Evolutionary conservation across 2,329 filamentous ascomycete genomes (phyloP), one percentile per base, ranked within the genome.

Genomic region (Clonostachys rhizophaga): DNA sequence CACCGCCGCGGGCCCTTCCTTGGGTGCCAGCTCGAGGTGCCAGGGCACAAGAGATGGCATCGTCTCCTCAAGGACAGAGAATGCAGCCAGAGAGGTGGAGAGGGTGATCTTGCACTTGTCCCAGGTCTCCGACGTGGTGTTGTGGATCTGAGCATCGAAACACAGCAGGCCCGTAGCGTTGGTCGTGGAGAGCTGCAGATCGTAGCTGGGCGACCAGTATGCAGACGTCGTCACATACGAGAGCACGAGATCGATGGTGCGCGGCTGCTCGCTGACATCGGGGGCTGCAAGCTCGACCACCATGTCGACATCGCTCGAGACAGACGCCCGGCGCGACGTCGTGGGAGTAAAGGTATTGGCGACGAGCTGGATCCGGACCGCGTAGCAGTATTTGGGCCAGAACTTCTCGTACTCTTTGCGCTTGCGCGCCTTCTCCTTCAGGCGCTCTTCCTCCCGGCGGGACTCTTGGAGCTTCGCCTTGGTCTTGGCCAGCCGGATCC

Each of bases 61-160:
- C 12, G 63, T 62, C 49, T 84, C 77, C 20, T 76, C 70, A 3
- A 84, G 64, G 2, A 75, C 75, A 2, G 76, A 71, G 46, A 79
- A 82, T 6, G 72, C 72, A 5, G 81, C 76, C 55, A 85, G 79
- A 1, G 81, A 84, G 0, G 81, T 86, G 4, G 83, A 86, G 6
- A 87, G 72, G 0, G 73, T 74, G 36, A 87, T 64, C 51, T 75
- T 78, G 59, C 79, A 77, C 61, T 79, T 75, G 33, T 67, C 68
- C 83, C 83, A 87, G 1, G 75, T 79, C 64, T 87, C 83, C 0
- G 78, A 81, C 0, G 81, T 84, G 44, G 67, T 67, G 62, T 87
- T 87, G 48, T 71, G 75, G 45, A 86, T 74, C 52, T 78, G 74
- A 2, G 83, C 82, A 47, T 84, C 78, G 58, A 86, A 87, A 54